A percentile compares a stretch with the other conserved stretches of the same genome.
Conservation (phyloP, 202 grass and related monocot species). For the Thinopyrum obtusiflorum region DNA sequence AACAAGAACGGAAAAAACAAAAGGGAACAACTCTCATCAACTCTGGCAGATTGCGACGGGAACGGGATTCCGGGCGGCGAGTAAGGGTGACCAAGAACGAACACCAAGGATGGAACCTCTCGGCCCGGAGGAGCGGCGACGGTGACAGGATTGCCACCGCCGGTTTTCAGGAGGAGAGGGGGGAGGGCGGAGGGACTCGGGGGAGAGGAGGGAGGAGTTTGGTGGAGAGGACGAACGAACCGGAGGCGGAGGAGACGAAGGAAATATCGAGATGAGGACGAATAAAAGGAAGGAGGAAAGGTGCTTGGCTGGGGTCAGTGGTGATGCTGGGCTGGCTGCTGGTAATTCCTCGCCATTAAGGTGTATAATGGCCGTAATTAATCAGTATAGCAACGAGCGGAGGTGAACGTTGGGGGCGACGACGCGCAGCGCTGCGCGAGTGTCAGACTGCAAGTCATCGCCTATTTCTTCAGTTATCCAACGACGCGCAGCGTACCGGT, state of each 20-base stretch:
- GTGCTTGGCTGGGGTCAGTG: neutral
- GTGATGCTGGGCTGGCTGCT: neutral
- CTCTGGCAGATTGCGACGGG: constrained; percentile 9
- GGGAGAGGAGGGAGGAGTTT: neutral
- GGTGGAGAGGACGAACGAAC: neutral
- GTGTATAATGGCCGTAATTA: constrained; percentile 15
- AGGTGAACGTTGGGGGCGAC: constrained; percentile 18
- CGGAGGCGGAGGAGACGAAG: neutral
- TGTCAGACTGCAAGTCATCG: too few species aligned
- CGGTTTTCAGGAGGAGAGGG: neutral
- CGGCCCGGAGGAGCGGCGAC: constrained; percentile 14
- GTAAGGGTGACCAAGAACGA: neutral
- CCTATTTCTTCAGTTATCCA: too few species aligned
- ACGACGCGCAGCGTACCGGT: too few species aligned
- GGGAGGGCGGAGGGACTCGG: too few species aligned
- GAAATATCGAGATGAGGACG: neutral
- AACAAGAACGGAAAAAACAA: neutral
- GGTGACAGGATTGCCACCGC: constrained; percentile 21
- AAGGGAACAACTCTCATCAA: neutral
- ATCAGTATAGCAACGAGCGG: neutral
- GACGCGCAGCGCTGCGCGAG: too few species aligned
- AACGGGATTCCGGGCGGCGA: neutral
- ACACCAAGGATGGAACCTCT: constrained; percentile 4
- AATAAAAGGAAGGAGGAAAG: neutral
- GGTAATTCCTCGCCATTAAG: constrained; percentile 32